These are phyloP conservation scores for Echria macrotheca DNA, from an alignment of 495 filamentous ascomycete genomes.

Conservation along the genomic window DNA sequence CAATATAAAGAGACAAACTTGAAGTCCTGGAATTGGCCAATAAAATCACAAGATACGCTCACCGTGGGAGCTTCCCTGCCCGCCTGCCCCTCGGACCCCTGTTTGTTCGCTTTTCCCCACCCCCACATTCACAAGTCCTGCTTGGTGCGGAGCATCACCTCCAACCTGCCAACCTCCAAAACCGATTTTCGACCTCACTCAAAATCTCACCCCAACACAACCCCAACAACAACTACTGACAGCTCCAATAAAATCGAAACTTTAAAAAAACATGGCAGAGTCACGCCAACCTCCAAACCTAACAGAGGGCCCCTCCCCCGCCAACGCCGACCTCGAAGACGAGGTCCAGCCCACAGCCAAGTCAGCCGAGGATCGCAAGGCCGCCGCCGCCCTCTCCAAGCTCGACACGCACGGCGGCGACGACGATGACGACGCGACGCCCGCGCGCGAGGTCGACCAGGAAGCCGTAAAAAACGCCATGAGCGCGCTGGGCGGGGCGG, in stretches of 20 bases:
- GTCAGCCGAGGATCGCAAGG: slow-evolving; percentile 82
- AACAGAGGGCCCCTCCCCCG: slow-evolving; percentile 54
- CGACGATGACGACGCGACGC: slow-evolving; percentile 52
- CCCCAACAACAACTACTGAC: background rate
- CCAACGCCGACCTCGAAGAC: slow-evolving; percentile 56
- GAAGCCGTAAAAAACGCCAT: slow-evolving; percentile 84
- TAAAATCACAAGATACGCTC: no score
- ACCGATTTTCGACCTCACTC: no score
- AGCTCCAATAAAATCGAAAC: no score
- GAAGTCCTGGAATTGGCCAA: no score
- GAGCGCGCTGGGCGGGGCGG: slow-evolving; percentile 53
- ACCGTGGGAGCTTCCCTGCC: no score
- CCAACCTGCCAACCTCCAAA: no score
- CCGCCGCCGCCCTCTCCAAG: slow-evolving; percentile 75
- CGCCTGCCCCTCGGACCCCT: no score
- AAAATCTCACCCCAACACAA: background rate
- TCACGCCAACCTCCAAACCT: slow-evolving; percentile 51
- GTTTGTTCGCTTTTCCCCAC: no score
- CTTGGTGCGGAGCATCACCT: no score
- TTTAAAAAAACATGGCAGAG: no score
- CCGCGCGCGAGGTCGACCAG: slow-evolving; percentile 59
- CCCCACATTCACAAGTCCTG: no score
- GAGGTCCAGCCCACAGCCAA: slow-evolving; percentile 58
- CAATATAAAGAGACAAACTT: no score
- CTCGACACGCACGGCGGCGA: slow-evolving; percentile 62